Evolutionary conservation across 371 early-diverging fungal genomes (phyloP), one percentile per base, ranked within the genome.

Genomic region (Actinomortierella ambigua): DNA sequence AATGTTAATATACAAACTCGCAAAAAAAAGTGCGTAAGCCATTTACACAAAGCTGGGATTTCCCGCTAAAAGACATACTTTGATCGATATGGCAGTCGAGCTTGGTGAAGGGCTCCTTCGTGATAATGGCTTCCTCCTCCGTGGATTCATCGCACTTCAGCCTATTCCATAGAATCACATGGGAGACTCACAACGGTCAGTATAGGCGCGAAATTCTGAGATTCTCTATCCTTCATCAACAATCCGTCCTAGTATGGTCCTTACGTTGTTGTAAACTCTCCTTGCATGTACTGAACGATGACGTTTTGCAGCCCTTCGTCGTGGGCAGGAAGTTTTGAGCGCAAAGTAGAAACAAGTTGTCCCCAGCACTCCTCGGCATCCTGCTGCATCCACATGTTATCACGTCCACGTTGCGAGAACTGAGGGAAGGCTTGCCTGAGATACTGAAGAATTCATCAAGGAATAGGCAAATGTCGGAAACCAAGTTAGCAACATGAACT

Each of bases 291-390:
- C 65, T 88, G 89, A 1, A 93, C 87, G 18, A 98, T 82, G 55
- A 67, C 62, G 46, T 84, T 86, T 22, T 77, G 78, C n/a, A 65
- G 69, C 15, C 77, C 73, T 13, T 69, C 71, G 2, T 81, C 67
- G 4, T 87, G 79, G 11, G 85, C 79, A 4, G 87, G 88, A n/a
- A 91, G 80, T 55, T 85, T 89, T 18, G 85, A 79, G 41, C 82
- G 83, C 57, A 93, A 75, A 0, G 85, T 86, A 1, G 87, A 83
- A 2, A 93, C 68, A 44, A 93, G 60, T 39, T 85, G 81, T 61
- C 86, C 90, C 97, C 97, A 98, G 77, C 95, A 96, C 76, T 99
- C 99, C 75, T 98, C 97, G 3, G 99, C 99, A 79, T 99, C 99
- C 80, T 99, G 98, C 71, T 99, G 98, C 81, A 84, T 80, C 75